Evolutionary conservation across 306 rosid species (phyloP).

Genomic region (Cicer chorassanicum): DNA sequence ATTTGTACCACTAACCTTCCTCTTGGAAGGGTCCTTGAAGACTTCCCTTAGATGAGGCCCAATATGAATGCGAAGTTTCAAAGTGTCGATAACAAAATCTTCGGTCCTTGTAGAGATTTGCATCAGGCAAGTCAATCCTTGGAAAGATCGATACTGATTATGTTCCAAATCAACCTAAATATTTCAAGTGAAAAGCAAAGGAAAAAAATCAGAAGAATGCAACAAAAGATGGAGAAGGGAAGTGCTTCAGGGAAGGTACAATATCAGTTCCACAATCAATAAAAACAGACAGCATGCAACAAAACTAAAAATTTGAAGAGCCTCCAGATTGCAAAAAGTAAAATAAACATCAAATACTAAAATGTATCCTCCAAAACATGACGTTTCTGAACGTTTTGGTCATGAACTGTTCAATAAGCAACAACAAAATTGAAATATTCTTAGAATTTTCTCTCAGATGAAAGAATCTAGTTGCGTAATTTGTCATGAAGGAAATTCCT

Average conservation of each 20-base stretch:
- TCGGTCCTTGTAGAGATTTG: constrained; percentile 94
- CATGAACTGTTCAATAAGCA: constrained; percentile 29
- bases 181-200: constrained; percentile 29
- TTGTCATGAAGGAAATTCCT: constrained; percentile 23
- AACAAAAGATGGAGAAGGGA: constrained; percentile 7
- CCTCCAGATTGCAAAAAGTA: neutral
- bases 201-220: constrained; percentile 30
- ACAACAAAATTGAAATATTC: constrained; percentile 1
- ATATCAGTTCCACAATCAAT: constrained; percentile 16
- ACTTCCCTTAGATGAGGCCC: constrained; percentile 91
- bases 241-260: neutral
- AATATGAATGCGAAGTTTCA: constrained; percentile 84
- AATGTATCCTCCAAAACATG: neutral
- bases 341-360: constrained; percentile 2
- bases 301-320: neutral
- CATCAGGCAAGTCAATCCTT: constrained; percentile 96
- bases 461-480: constrained; percentile 7
- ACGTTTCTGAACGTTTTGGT: neutral
- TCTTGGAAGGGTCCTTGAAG: constrained; percentile 90
- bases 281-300: neutral
- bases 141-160: constrained; percentile 93
- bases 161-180: constrained; percentile 93
- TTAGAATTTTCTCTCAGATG: neutral
- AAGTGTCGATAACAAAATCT: constrained; percentile 88
- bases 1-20: constrained; percentile 63